Base-by-base conservation (phyloP, 73 alveolate genomes). In the Paramecium sexaurelia region DNA sequence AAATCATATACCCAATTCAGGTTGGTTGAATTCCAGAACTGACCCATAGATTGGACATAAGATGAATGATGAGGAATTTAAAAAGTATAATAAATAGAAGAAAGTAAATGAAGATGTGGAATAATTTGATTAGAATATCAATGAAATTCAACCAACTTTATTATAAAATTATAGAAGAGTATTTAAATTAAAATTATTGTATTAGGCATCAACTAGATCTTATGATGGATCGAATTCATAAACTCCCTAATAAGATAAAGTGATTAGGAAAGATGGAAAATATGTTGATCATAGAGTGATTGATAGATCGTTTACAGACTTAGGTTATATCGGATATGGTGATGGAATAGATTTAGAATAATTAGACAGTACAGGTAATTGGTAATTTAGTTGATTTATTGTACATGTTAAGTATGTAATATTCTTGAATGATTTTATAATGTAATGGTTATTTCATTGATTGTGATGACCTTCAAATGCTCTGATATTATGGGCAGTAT, bases 401-500 rank as follows among this genome's bases (percentile, higher is more conserved):
- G 39, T 32, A 61, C 43, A 61, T 61, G 43, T 61, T 29, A 61
- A 61, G 43, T 61, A 61, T 61, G 83, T 61, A 51, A 51, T 51
- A 51, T 51, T 51, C 67, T 51, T 51, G 67, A 51, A 51, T 51
- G 67, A 51, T 51, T 51, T 51, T 51, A 51, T 51, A 51, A 51
- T 51, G 33, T 51, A 51, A 51, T 51, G 67, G 67, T 51, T 51
- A 51, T 51, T 78, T 88, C 94, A 88, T 68, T 94, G 95, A 92
- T 96, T 96, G 91, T 92, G 97, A 90, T 92, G 92, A 22, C 98
- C 98, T 94, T 96, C 99, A 66, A 91, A 84, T 92, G 93, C 92
- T 94, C 99, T 96, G 69, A 94, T 91, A 71, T 95, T 95, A 94
- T 96, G 92, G 67, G 93, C 96, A 43, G 99, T 96, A 93, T 96